phyloP scores from a whole-genome alignment of 2,329 filamentous ascomycete species.

The Ophiostoma ips region DNA sequence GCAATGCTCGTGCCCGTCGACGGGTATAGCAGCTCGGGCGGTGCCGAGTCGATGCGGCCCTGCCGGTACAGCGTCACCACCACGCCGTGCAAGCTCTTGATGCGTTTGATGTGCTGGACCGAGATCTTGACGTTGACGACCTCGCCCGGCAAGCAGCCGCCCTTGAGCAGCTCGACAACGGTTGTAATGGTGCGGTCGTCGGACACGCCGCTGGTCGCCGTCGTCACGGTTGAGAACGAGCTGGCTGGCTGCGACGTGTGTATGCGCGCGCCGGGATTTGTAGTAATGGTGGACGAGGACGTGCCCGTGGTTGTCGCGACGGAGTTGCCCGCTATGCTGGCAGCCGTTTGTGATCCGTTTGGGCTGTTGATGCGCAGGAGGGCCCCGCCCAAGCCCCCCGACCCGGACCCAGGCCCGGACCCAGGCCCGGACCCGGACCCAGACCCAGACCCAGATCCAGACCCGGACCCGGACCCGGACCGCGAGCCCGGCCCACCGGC shows the following conservation, averaged over 20 bases:
- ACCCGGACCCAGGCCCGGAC: conserved; percentile 13
- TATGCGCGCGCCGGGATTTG: background rate
- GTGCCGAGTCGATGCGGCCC: conserved; percentile 71
- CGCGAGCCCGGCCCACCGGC: too few relatives aligned
- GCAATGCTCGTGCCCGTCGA: conserved; percentile 4
- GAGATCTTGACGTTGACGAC: conserved; percentile 64
- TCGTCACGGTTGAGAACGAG: background rate
- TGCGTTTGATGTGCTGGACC: conserved; percentile 74
- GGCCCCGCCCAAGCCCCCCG: conserved; percentile 22
- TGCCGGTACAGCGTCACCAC: conserved; percentile 88
- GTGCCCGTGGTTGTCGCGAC: conserved; percentile 1
- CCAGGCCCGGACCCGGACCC: background rate
- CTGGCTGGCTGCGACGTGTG: background rate
- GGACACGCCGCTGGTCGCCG: conserved; percentile 27
- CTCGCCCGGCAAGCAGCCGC: conserved; percentile 78
- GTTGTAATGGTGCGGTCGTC: conserved; percentile 72
- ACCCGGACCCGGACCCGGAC: too few relatives aligned
- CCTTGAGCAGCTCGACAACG: conserved; percentile 67
- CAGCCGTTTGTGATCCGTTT: conserved; percentile 24
- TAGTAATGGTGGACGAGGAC: conserved; percentile 4
- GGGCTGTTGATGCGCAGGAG: conserved; percentile 28
- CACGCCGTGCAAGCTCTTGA: conserved; percentile 84
- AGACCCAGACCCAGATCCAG: background rate
- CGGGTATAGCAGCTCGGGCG: conserved; percentile 34
- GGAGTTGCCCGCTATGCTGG: conserved; percentile 13